phyloP scores from a whole-genome alignment of 73 alveolate genomes.

The Durusdinium trenchii region DNA sequence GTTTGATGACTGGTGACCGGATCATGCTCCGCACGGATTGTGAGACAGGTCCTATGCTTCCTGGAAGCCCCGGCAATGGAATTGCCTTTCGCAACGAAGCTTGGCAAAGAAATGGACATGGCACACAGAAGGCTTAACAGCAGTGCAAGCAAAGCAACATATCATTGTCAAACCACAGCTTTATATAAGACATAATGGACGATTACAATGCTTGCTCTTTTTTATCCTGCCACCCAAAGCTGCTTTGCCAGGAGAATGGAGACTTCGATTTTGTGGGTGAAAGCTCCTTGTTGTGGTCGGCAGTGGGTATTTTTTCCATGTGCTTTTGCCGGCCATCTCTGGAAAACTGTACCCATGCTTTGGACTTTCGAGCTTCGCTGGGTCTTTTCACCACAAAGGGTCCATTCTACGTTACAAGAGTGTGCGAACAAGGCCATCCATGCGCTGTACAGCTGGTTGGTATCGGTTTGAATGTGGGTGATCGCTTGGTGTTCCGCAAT shows the following conservation, averaged over 20 bases:
- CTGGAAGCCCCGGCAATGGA: neutral
- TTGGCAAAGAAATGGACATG: too few relatives aligned
- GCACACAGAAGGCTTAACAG: neutral
- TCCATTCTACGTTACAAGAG: neutral
- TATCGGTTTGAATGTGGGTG: neutral
- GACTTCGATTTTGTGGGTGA: neutral
- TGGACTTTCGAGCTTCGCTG: slow-evolving; percentile 16
- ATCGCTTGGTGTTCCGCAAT: neutral
- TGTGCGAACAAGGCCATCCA: neutral
- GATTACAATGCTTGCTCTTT: neutral
- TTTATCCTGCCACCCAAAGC: neutral
- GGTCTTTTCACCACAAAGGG: slow-evolving; percentile 28
- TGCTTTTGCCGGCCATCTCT: neutral
- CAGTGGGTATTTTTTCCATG: neutral
- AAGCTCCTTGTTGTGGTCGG: neutral
- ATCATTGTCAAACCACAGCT: too few relatives aligned
- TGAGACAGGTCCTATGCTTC: slow-evolving; percentile 28
- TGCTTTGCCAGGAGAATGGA: neutral
- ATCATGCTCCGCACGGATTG: slow-evolving; percentile 41
- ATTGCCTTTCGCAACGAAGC: neutral
- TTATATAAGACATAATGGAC: too few relatives aligned
- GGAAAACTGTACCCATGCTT: neutral
- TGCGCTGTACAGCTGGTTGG: neutral
- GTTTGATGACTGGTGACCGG: slow-evolving; percentile 7
- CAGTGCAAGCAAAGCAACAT: too few relatives aligned